Base-by-base conservation (phyloP, 2,329 filamentous ascomycete species). In the Venturia effusa region DNA sequence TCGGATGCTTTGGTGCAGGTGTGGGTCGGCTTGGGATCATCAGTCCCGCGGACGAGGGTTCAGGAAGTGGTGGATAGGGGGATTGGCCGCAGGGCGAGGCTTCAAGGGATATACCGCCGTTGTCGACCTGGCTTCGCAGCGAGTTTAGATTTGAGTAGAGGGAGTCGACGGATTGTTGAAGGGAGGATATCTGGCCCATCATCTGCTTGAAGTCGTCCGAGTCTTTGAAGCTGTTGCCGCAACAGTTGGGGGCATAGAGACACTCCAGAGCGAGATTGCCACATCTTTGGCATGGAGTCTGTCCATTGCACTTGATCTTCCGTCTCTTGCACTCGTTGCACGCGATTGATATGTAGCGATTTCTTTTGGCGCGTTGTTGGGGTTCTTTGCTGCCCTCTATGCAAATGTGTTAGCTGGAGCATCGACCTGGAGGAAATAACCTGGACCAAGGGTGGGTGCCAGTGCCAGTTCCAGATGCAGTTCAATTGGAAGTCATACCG, bases 161-260 rank as follows among this genome's bases (percentile, higher is more conserved):
- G 67, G 83, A 83, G 66, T 90, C 87, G 70, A 97, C 88, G 76
- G 96, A 91, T 63, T 93, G 87, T 74, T 97, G 92, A 30, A 97
- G 81, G 10, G 83, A 82, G 13, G 79, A 78, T 65, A 97, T 84
- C 68, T 94, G 88, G 40, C 82, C 80, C 63, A 85, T 84, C 86
- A 97, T 91, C 43, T 86, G 83, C 71, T 86, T 89, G 79, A 92
- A 97, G 73, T 97, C 92, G 79, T 95, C 90, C 59, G 91, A 92
- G 70, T 97, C 92, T 74, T 93, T 94, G 81, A 96, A 92, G 74
- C 84, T 91, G 78, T 85, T 92, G 67, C 51, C 51, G 73, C 84
- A 87, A 77, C 85, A 87, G 70, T 87, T 88, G 5, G 84, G 84
- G 66, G 84, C 83, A 76, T 88, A 88, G 65, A 84, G 75, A 71